These are phyloP conservation scores for Tulasnella sp. DNA, from an alignment of 768 basidiomycete species.

Conservation along the genomic window DNA sequence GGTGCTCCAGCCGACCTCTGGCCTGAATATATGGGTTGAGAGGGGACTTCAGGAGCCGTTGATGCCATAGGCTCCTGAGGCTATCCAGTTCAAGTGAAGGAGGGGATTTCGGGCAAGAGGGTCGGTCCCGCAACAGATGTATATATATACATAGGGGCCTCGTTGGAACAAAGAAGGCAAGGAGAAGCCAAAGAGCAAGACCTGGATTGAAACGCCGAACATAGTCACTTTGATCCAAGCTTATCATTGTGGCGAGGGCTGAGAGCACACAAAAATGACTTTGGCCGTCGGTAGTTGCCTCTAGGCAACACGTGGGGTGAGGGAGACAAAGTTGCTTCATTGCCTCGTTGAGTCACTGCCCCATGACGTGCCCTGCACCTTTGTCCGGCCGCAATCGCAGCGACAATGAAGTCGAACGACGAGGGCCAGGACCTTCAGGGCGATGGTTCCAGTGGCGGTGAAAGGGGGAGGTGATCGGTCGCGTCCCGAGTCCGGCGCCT, in stretches of 20 bases:
- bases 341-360: not conserved
- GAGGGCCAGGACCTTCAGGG: slow-evolving; percentile 4
- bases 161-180: not conserved
- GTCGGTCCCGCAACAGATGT: not conserved
- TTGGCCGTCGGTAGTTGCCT: not conserved
- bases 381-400: not conserved
- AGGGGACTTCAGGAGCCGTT: not conserved
- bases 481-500: not conserved
- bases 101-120: not conserved
- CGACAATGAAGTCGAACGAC: not conserved
- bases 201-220: not conserved
- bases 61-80: not conserved
- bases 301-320: not conserved
- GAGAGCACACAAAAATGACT: not conserved
- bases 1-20: not conserved
- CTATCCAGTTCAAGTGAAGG: not conserved
- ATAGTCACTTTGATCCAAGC: not conserved
- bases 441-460: not conserved
- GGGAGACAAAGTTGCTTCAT: not conserved
- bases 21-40: not conserved
- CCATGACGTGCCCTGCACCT: not conserved
- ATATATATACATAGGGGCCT: not conserved
- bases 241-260: not conserved
- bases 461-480: not conserved
- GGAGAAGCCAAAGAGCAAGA: not conserved